Evolutionary conservation across 176 grass and related monocot genomes (phyloP).

Genomic region (Oryza australiensis): DNA sequence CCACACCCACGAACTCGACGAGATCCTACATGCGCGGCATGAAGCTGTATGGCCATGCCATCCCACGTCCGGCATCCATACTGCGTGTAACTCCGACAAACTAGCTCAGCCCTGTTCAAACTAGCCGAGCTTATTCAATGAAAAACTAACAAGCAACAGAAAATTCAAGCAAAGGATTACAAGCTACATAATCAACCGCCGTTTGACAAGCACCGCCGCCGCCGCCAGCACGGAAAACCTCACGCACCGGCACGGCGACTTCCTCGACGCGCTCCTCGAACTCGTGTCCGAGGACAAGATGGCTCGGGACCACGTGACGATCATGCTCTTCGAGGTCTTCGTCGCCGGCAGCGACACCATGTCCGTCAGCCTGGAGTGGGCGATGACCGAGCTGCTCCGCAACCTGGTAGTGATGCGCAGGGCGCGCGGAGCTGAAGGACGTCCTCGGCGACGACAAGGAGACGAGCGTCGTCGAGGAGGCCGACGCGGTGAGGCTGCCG

Average conservation of each 20-base stretch:
- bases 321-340: constrained; percentile 35
- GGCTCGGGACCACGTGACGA: background rate
- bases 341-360: constrained; percentile 28
- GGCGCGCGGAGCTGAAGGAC: constrained; percentile 28
- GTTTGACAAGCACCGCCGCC: background rate
- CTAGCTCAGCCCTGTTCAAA: no score
- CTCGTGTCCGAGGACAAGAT: constrained; percentile 20
- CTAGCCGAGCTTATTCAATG: no score
- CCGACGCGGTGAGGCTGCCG: constrained; percentile 5
- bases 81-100: no score
- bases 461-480: background rate
- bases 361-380: constrained; percentile 38
- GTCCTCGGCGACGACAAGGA: background rate
- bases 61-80: no score
- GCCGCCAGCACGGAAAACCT: no score
- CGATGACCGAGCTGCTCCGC: constrained; percentile 43
- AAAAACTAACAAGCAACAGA: no score
- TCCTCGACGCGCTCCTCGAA: constrained; percentile 39
- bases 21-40: no score
- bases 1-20: no score
- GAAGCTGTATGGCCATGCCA: no score
- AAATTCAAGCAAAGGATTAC: no score
- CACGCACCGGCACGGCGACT: constrained; percentile 11
- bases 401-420: constrained; percentile 37
- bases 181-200: constrained; percentile 30